Percentiles rank a stretch among this genome's conserved stretches.
Conservation (phyloP, 192 early-diverging fungal genomes). For the Entrophospora sp. region DNA sequence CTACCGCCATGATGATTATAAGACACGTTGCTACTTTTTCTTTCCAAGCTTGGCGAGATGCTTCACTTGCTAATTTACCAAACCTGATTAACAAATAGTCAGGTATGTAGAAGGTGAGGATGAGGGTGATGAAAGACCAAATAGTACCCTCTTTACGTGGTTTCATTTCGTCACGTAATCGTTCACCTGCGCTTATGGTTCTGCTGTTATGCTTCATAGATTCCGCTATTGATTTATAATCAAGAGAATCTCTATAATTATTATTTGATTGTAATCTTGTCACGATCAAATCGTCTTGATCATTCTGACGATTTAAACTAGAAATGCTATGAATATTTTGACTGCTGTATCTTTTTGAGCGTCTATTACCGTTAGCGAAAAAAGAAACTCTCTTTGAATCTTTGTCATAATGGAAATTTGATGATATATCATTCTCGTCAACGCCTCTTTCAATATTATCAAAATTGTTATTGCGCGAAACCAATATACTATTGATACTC, state of each 20-base stretch:
- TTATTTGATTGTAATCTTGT: not conserved
- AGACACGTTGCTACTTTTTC: constrained; percentile 47
- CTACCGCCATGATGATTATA: constrained; percentile 31
- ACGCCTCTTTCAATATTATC: too few species aligned
- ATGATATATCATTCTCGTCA: too few species aligned
- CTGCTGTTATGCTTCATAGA: not conserved
- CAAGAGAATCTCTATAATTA: too few species aligned
- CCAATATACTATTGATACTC: too few species aligned
- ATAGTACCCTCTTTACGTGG: not conserved
- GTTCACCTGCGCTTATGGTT: not conserved
- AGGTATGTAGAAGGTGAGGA: not conserved
- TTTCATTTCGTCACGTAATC: not conserved
- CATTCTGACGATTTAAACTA: too few species aligned
- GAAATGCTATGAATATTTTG: too few species aligned
- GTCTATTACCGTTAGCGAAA: too few species aligned
- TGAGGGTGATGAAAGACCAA: not conserved
- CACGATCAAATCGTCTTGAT: not conserved
- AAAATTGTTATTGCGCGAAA: too few species aligned
- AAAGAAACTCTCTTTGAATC: not conserved
- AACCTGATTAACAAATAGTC: not conserved
- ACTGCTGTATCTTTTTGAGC: too few species aligned
- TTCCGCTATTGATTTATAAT: too few species aligned
- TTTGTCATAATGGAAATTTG: too few species aligned
- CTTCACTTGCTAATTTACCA: not conserved
- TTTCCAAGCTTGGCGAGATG: constrained; percentile 40